Evolutionary conservation across 176 grass and related monocot genomes (phyloP).

Genomic region (Zoysia pacifica): DNA sequence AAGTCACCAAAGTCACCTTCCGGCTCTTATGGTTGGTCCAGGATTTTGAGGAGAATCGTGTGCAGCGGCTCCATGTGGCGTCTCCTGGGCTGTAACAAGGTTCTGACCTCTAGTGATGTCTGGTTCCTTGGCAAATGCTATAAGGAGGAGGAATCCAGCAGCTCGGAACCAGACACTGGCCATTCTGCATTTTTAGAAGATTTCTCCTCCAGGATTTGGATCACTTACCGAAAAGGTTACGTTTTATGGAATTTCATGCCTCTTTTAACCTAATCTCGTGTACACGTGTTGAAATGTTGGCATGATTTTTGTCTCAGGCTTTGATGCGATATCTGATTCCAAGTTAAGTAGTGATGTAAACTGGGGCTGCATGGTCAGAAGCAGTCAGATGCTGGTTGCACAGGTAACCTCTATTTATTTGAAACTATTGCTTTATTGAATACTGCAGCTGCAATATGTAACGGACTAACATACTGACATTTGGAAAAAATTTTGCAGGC

Average conservation of each 20-base stretch:
- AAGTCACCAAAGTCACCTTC: constrained; percentile 35
- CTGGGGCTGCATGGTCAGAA: constrained; percentile 99
- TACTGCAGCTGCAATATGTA: background rate
- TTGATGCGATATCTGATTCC: constrained; percentile 69
- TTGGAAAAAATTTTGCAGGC: constrained; percentile 53
- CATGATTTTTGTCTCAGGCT: constrained; percentile 46
- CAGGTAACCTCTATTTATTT: constrained; percentile 49
- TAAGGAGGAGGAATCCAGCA: constrained; percentile 49
- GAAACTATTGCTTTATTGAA: background rate
- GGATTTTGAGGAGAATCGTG: constrained; percentile 68
- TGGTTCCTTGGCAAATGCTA: constrained; percentile 96
- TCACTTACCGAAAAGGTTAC: constrained; percentile 96
- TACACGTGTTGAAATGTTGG: background rate
- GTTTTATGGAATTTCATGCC: background rate
- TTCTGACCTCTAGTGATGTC: constrained; percentile 52
- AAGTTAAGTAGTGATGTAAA: constrained; percentile 78
- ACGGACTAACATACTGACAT: constrained; percentile 17
- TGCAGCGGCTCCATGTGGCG: constrained; percentile 70
- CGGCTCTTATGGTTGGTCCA: constrained; percentile 71
- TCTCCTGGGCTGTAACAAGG: constrained; percentile 58
- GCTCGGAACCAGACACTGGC: constrained; percentile 30
- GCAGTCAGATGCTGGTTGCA: constrained; percentile 97
- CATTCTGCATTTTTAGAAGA: constrained; percentile 63
- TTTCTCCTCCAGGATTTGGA: constrained; percentile 91
- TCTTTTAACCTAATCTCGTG: background rate